Evolutionary conservation across 2,329 filamentous ascomycete species (phyloP).

Genomic region (Diaporthe velutina): DNA sequence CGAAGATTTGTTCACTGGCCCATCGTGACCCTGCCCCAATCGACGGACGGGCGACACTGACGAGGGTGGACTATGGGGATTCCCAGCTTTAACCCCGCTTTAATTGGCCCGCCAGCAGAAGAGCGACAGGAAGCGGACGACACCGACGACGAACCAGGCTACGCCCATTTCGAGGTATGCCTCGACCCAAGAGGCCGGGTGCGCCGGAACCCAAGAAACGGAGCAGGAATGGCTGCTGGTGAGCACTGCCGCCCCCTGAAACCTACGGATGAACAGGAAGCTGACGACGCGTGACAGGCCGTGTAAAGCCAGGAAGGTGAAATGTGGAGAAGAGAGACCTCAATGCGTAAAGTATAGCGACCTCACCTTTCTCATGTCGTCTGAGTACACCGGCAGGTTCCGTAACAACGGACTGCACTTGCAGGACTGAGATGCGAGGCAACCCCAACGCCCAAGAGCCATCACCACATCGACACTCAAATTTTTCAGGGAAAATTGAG

Average conservation of each 20-base stretch:
- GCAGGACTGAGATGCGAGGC: neutral
- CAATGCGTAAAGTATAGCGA: constrained; percentile 72
- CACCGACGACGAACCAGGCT: constrained; percentile 29
- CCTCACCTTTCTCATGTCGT: constrained; percentile 34
- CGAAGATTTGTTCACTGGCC: neutral
- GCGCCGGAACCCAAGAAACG: constrained; percentile 75
- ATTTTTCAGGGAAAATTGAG: neutral
- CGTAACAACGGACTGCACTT: neutral
- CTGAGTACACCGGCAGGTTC: neutral
- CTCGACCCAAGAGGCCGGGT: constrained; percentile 74
- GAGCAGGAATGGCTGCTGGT: constrained; percentile 79
- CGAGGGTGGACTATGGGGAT: constrained; percentile 38
- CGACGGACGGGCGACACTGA: constrained; percentile 18
- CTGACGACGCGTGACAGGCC: constrained; percentile 64
- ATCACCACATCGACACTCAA: neutral
- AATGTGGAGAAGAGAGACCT: constrained; percentile 85
- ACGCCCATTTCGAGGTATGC: constrained; percentile 59
- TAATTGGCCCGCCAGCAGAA: constrained; percentile 36
- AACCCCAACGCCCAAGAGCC: neutral
- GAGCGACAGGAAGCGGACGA: constrained; percentile 31
- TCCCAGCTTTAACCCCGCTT: constrained; percentile 37
- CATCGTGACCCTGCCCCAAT: constrained; percentile 14
- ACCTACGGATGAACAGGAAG: neutral
- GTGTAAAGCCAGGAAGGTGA: constrained; percentile 79
- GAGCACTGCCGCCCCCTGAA: constrained; percentile 43